Evolutionary conservation across 1,284 basidiomycete genomes (phyloP).

Genomic region (Ceratobasidium sp.): DNA sequence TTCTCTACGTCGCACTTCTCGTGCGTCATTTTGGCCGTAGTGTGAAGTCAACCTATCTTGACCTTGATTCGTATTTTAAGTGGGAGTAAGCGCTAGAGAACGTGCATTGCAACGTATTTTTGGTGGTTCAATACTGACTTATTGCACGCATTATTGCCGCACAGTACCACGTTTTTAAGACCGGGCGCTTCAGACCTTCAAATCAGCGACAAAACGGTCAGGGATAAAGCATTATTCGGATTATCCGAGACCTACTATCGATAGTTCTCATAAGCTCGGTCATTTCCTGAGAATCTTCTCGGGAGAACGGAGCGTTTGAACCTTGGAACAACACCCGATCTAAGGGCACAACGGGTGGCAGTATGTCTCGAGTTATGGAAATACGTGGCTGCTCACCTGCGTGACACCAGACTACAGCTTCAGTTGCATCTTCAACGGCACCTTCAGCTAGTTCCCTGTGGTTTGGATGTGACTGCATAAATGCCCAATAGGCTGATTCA

Average conservation of each 20-base stretch:
- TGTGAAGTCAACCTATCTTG: constrained; percentile 10
- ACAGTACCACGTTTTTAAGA: constrained; percentile 21
- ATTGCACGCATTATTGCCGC: constrained; percentile 14
- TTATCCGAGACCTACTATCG: background rate
- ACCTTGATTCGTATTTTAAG: background rate
- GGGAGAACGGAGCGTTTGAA: constrained; percentile 13
- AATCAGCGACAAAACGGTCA: too few relatives aligned
- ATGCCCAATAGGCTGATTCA: constrained; percentile 8
- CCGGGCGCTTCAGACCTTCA: background rate
- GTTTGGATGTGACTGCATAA: constrained; percentile 20
- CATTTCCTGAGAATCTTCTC: constrained; percentile 19
- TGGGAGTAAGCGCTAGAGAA: background rate
- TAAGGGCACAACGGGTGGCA: background rate
- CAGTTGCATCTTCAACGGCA: constrained; percentile 3
- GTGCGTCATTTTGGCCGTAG: constrained; percentile 18
- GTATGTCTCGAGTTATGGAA: background rate
- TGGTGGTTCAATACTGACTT: constrained; percentile 9
- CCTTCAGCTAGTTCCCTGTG: background rate
- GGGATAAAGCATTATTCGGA: too few relatives aligned
- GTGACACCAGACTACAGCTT: constrained; percentile 17
- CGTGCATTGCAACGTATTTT: too few relatives aligned
- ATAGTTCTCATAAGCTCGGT: constrained; percentile 15
- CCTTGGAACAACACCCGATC: constrained; percentile 4
- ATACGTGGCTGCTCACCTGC: background rate
- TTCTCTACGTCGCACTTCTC: constrained; percentile 3